Evolutionary conservation across 305 asterid genomes (phyloP), one percentile per base, ranked within the genome.

Genomic region (Rubia peregrina): DNA sequence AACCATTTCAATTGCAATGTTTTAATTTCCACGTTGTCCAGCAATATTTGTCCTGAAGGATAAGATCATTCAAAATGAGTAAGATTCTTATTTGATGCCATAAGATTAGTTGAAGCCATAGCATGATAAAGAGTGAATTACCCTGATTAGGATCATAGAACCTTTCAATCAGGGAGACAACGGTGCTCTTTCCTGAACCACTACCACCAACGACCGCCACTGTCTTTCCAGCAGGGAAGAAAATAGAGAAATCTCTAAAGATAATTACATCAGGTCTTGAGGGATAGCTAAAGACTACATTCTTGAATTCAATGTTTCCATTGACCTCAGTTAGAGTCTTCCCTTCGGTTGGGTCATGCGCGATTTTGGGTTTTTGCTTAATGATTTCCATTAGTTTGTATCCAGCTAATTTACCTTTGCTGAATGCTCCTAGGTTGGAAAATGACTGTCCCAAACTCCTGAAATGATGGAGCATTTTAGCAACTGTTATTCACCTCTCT

Each of bases 371-470:
- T 74, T 83, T 85, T 70, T 91, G 97, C 82, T 80, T 90, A 80
- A 94, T 90, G 56, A 90, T 90, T 71, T 94, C 98, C 95, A 91
- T 85, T 67, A 91, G 76, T 80, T 91, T 94, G 85, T 83, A 90
- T 70, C 98, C 99, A 46, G 99, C 98, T 3, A 96, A 84, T 86
- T 91, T 94, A 33, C 99, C 99, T 87, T 91, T 91, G 83, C 98
- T 90, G 81, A 94, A 91, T 0, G 98, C 97, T 53, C 97, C 96
- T 19, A 91, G 96, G 73, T 91, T 91, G 16, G 99, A 91, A 81
- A 91, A 94, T 12, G 98, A 89, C 85, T 94, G 97, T 9, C 99
- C 99, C 85, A 94, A 90, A 75, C 97, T 91, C 99, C 99, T 94
- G 92, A 21, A 77, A 65, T 30, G 68, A 70, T 73, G 55, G 74